Percentiles rank a stretch among this genome's conserved stretches.
Conservation (phyloP, 2,329 filamentous ascomycete species). For the Aspergillaceae sp. region DNA sequence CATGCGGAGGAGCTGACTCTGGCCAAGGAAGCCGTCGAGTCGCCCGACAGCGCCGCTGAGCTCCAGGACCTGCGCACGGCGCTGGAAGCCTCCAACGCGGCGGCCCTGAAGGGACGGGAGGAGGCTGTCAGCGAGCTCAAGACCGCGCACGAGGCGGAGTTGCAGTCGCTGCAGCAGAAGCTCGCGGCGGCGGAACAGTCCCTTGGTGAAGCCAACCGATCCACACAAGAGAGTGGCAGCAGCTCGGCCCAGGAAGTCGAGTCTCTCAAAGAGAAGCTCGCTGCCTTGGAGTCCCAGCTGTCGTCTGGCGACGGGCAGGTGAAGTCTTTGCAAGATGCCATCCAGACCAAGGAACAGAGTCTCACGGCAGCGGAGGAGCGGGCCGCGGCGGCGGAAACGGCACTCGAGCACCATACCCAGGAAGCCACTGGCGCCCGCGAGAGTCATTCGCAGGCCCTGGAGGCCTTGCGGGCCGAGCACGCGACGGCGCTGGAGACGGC, state of each 20-base stretch:
- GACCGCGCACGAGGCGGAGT: slow-evolving; percentile 21
- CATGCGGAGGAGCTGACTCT: slow-evolving; percentile 28
- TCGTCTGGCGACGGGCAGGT: slow-evolving; percentile 24
- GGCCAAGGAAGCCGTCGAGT: slow-evolving; percentile 25
- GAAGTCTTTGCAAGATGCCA: slow-evolving; percentile 25
- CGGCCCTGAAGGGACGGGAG: slow-evolving; percentile 21
- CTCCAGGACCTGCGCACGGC: slow-evolving; percentile 27
- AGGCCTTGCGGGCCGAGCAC: slow-evolving; percentile 28
- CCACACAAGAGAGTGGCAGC: slow-evolving; percentile 25
- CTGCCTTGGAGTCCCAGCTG: slow-evolving; percentile 24
- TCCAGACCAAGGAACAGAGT: slow-evolving; percentile 29
- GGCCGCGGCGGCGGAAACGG: slow-evolving; percentile 23
- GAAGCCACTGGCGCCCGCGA: slow-evolving; percentile 22
- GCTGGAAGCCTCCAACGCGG: slow-evolving; percentile 22
- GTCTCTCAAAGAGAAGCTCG: slow-evolving; percentile 27
- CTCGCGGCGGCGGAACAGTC: slow-evolving; percentile 26
- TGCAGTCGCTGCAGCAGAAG: slow-evolving; percentile 27
- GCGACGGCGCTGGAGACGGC: slow-evolving; percentile 26
- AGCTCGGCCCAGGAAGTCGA: slow-evolving; percentile 30
- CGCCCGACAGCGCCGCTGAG: slow-evolving; percentile 19
- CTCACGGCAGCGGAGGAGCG: slow-evolving; percentile 28
- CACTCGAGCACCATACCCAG: slow-evolving; percentile 27
- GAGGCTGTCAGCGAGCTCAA: slow-evolving; percentile 25
- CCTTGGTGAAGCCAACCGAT: slow-evolving; percentile 23
- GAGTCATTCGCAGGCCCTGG: slow-evolving; percentile 25